Base-by-base conservation (phyloP, 441 rosid genomes). In the Erodium trifolium region DNA sequence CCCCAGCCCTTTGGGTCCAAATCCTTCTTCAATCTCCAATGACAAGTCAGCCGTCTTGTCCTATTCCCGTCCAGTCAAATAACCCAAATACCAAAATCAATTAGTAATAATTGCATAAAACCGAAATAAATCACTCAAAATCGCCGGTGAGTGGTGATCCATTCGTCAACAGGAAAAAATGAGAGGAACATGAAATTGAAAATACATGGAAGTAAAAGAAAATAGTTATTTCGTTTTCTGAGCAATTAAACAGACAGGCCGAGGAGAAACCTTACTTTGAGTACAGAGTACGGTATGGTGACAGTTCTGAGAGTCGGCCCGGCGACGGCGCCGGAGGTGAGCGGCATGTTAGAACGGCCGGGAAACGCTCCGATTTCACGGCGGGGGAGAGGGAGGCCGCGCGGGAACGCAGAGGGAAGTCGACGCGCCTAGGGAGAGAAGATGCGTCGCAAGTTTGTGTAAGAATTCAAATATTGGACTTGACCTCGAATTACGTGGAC, bases 1-100 rank as follows among this genome's bases (percentile, higher is more conserved):
- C 67, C 96, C 97, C 39, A 89, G 86, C 34, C 95, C 99, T 64
- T 82, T 81, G 18, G 93, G 90, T 79, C 99, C 97, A 66, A 93
- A 87, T 37, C 93, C 99, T 80, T 86, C 76, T 77, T 85, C 93
- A 71, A 93, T 91, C 85, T 82, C 87, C 72, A 13, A 57, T 11
- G 95, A 87, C 73, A 91, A 79, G 74, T 89, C 91, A 62, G 80
- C 72, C 47, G 71, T 66, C 75, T 68, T 85, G 77, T 93, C 93
- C 97, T 91, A 77, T 72, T 75, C 57, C 77, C 76, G 51, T 35
- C 76, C 78, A 67, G 67, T 68, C 2, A 37, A 68, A 70, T 67
- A 66, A 73, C 41, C 31, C 19, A 65, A 67, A 68, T 18, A 39
- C 63, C 3, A n/a, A 62, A 68, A 13, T 59, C 19, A 60, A 66